Evolutionary conservation across 1,284 basidiomycete genomes (phyloP).

Genomic region (Trametes polyzona): DNA sequence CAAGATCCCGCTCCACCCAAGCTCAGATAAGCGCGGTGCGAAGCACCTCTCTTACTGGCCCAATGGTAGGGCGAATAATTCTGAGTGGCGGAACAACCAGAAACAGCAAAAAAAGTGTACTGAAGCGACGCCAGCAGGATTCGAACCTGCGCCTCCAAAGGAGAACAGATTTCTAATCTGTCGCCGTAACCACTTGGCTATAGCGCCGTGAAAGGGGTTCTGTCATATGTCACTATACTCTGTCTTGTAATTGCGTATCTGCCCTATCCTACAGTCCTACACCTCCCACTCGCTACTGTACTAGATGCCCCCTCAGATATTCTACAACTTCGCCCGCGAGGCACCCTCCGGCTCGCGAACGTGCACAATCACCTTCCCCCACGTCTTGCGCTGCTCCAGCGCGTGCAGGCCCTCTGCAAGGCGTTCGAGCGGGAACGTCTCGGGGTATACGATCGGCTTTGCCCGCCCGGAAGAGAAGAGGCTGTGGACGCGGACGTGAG

Average conservation of each 20-base stretch:
- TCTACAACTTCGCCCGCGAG: conserved; percentile 5
- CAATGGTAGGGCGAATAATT: too few species aligned
- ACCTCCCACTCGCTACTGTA: background rate
- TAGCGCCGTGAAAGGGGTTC: conserved; percentile 39
- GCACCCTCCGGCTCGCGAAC: conserved; percentile 52
- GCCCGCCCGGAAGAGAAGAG: conserved; percentile 70
- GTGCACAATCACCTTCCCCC: conserved; percentile 87
- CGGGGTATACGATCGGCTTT: conserved; percentile 75
- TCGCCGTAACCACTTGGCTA: conserved; percentile 65
- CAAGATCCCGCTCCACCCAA: too few species aligned
- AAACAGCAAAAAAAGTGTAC: background rate
- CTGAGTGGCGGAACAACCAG: too few species aligned
- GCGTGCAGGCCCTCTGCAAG: conserved; percentile 70
- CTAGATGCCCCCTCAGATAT: too few species aligned
- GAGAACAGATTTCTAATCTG: conserved; percentile 62
- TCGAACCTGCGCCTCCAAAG: conserved; percentile 74
- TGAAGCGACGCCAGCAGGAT: conserved; percentile 66
- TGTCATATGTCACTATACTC: background rate
- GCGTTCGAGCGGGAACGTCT: conserved; percentile 66
- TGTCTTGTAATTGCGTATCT: too few species aligned
- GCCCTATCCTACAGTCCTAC: background rate
- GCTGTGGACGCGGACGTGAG: conserved; percentile 40
- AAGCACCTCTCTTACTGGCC: too few species aligned
- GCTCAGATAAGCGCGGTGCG: too few species aligned
- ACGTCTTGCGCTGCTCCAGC: conserved; percentile 84